Percentiles rank a stretch among this genome's conserved stretches.
Conservation (phyloP, 208 protist species). For the Wallacemonas sp. region DNA sequence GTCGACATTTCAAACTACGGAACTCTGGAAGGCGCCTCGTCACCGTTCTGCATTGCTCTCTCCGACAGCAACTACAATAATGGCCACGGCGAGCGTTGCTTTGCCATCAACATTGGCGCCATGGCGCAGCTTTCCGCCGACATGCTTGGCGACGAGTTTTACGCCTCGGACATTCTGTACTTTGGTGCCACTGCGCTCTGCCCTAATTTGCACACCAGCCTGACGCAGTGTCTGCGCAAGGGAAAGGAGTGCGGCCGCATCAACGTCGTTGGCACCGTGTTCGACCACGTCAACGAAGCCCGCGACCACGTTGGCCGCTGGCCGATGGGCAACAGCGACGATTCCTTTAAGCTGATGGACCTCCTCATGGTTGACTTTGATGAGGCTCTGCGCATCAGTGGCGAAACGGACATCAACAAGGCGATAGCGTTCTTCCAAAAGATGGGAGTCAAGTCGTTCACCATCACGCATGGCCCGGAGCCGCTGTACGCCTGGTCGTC, state of each 20-base stretch:
- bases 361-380: conserved; percentile 39
- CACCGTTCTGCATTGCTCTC: conserved; percentile 21
- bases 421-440: conserved; percentile 29
- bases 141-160: conserved; percentile 24
- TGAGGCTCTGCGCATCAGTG: conserved; percentile 28
- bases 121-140: background rate
- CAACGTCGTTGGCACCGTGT: conserved; percentile 35
- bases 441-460: conserved; percentile 32
- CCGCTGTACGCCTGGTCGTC: conserved; percentile 26
- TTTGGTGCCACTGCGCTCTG: conserved; percentile 28
- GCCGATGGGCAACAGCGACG: conserved; percentile 34
- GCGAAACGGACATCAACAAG: conserved; percentile 20
- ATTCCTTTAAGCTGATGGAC: conserved; percentile 40
- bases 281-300: conserved; percentile 30
- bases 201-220: conserved; percentile 26
- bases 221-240: conserved; percentile 26
- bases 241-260: conserved; percentile 24
- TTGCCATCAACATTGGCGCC: conserved; percentile 30
- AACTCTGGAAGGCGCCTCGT: background rate
- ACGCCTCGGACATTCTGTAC: conserved; percentile 30
- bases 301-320: conserved; percentile 20
- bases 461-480: conserved; percentile 28
- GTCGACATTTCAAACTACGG: conserved; percentile 21
- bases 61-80: conserved; percentile 31
- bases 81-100: conserved; percentile 30